Conservation (phyloP, 2,329 filamentous ascomycete species). For the Microdochium bolleyi region DNA sequence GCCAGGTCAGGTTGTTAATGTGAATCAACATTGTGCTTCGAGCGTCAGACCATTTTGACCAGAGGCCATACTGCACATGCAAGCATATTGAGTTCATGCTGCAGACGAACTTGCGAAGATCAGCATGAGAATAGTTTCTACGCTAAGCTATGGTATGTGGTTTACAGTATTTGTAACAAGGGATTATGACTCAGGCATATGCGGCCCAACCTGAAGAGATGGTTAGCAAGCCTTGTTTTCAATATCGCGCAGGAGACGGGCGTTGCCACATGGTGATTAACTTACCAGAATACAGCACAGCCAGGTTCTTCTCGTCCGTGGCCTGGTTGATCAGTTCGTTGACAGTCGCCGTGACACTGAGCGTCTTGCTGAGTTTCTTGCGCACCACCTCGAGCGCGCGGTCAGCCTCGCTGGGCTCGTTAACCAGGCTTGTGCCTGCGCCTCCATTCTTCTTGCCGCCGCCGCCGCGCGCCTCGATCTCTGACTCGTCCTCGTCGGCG, state of each 20-base stretch:
- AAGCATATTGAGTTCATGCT: too few species aligned
- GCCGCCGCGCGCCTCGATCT: constrained; percentile 17
- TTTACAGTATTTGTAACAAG: too few species aligned
- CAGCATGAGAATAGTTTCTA: too few species aligned
- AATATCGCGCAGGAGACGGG: neutral
- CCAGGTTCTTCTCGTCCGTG: constrained; percentile 85
- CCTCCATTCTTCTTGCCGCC: constrained; percentile 27
- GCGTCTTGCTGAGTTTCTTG: constrained; percentile 89
- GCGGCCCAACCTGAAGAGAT: neutral
- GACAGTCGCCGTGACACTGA: constrained; percentile 91
- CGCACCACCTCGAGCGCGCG: constrained; percentile 85
- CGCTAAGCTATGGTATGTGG: too few species aligned
- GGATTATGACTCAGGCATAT: neutral
- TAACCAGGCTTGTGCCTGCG: constrained; percentile 28
- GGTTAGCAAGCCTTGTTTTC: neutral
- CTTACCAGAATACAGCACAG: constrained; percentile 76
- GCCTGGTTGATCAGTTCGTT: constrained; percentile 97
- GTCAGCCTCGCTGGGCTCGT: constrained; percentile 70
- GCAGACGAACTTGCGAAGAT: too few species aligned
- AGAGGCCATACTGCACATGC: too few species aligned
- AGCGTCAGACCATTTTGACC: too few species aligned
- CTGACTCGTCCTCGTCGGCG: constrained; percentile 26
- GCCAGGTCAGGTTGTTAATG: too few species aligned
- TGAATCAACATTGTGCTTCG: too few species aligned
- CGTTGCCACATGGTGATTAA: too few species aligned